Conservation (phyloP, 495 filamentous ascomycete genomes). For the Talaromyces trachyspermus region DNA sequence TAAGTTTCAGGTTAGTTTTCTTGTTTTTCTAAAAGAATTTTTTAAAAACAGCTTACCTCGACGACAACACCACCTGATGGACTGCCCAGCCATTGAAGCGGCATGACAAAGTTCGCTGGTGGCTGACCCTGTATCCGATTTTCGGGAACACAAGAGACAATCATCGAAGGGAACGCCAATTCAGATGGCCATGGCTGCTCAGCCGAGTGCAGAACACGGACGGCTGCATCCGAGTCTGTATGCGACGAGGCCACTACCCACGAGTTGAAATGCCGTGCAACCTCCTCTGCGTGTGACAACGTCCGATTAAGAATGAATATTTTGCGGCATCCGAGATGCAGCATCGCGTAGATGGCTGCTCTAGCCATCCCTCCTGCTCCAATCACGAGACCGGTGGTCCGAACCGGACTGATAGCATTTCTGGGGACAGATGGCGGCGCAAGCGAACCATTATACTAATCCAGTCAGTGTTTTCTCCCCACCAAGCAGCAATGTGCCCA, state of each 20-base stretch:
- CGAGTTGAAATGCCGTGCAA: conserved; percentile 66
- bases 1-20: conserved; percentile 20
- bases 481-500: conserved; percentile 58
- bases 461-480: conserved; percentile 85
- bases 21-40: conserved; percentile 15
- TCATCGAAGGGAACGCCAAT: conserved; percentile 62
- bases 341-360: conserved; percentile 71
- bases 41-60: conserved; percentile 37
- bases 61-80: conserved; percentile 75
- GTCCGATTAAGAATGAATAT: conserved; percentile 79
- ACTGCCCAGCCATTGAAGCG: conserved; percentile 64
- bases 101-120: conserved; percentile 69
- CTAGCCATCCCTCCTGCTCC: conserved; percentile 80
- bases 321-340: conserved; percentile 68
- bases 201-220: conserved; percentile 51
- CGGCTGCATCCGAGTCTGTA: conserved; percentile 41
- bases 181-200: conserved; percentile 58
- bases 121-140: conserved; percentile 54
- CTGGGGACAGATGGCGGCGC: conserved; percentile 69
- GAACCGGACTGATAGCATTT: conserved; percentile 62
- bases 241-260: conserved; percentile 41
- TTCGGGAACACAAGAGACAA: conserved; percentile 70
- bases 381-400: conserved; percentile 63
- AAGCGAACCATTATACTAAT: conserved; percentile 65
- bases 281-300: conserved; percentile 48